Evolutionary conservation across 2,329 filamentous ascomycete species (phyloP).

Genomic region (Pseudogymnoascus sp.): DNA sequence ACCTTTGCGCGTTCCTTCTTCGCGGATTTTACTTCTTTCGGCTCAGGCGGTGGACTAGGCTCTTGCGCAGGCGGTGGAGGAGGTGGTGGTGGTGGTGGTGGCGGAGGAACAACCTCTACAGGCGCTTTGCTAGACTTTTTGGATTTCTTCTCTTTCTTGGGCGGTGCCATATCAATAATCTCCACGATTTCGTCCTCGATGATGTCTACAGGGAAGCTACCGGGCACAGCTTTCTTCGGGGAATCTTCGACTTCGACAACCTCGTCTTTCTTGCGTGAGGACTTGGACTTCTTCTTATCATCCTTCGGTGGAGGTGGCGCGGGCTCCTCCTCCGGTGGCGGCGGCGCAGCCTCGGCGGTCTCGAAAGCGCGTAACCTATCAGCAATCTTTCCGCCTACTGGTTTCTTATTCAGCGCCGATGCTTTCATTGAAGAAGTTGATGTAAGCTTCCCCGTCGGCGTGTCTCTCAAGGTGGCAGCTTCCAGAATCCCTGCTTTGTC

Average conservation of each 20-base stretch:
- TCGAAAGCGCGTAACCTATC: conserved; percentile 51
- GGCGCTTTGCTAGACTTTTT: conserved; percentile 33
- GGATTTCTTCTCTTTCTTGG: conserved; percentile 33
- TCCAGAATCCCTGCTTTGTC: conserved; percentile 42
- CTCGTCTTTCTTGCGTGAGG: conserved; percentile 32
- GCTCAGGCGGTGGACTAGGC: conserved; percentile 44
- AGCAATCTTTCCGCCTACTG: conserved; percentile 43
- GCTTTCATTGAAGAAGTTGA: conserved; percentile 35
- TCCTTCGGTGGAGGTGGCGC: conserved; percentile 33
- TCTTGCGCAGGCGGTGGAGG: conserved; percentile 39
- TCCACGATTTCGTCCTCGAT: conserved; percentile 36
- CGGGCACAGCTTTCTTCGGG: conserved; percentile 39
- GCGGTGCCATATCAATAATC: conserved; percentile 41
- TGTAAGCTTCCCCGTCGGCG: conserved; percentile 30
- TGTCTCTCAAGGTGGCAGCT: conserved; percentile 34
- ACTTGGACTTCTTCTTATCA: conserved; percentile 37
- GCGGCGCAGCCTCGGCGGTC: conserved; percentile 29
- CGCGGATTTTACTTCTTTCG: conserved; percentile 39
- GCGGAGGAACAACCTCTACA: conserved; percentile 26
- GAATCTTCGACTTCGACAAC: conserved; percentile 27
- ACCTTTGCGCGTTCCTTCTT: conserved; percentile 73
- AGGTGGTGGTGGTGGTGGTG: conserved; percentile 30
- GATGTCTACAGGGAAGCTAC: conserved; percentile 49
- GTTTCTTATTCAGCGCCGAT: conserved; percentile 35
- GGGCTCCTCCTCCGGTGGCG: conserved; percentile 18